phyloP scores from a whole-genome alignment of 352 stramenopile genomes.

The Phytophthora agathidicida region DNA sequence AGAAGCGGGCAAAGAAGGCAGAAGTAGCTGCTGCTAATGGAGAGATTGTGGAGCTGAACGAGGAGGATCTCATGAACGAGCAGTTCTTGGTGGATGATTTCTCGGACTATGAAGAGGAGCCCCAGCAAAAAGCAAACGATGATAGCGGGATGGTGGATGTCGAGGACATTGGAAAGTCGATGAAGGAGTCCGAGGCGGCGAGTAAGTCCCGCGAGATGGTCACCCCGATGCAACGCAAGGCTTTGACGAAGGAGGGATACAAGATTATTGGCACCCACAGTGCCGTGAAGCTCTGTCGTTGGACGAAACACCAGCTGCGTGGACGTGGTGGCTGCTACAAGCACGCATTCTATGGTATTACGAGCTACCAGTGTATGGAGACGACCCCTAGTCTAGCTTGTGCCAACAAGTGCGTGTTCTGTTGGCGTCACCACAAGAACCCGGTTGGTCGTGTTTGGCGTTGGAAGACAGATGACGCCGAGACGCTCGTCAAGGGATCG shows the following conservation, averaged over 20 bases:
- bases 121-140: constrained; percentile 30
- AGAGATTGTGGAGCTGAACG: constrained; percentile 69
- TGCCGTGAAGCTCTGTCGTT: constrained; percentile 98
- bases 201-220: constrained; percentile 93
- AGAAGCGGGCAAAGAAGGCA: constrained; percentile 82
- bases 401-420: constrained; percentile 99
- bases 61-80: constrained; percentile 89
- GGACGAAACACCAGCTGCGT: constrained; percentile 98
- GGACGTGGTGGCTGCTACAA: constrained; percentile 98
- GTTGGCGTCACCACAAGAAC: constrained; percentile 99
- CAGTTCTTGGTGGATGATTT: constrained; percentile 76
- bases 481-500: constrained; percentile 94
- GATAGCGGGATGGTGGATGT: constrained; percentile 79
- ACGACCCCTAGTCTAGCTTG: constrained; percentile 97
- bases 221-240: constrained; percentile 93
- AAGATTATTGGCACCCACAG: constrained; percentile 98
- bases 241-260: constrained; percentile 98
- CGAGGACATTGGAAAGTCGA: constrained; percentile 86
- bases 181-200: constrained; percentile 84
- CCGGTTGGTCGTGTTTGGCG: constrained; percentile 97
- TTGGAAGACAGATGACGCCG: constrained; percentile 98
- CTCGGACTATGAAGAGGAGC: constrained; percentile 68
- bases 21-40: constrained; percentile 52
- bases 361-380: constrained; percentile 99
- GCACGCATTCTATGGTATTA: constrained; percentile 99